phyloP scores from a whole-genome alignment of 2,329 filamentous ascomycete species.

The Pestalotiopsis sp. region DNA sequence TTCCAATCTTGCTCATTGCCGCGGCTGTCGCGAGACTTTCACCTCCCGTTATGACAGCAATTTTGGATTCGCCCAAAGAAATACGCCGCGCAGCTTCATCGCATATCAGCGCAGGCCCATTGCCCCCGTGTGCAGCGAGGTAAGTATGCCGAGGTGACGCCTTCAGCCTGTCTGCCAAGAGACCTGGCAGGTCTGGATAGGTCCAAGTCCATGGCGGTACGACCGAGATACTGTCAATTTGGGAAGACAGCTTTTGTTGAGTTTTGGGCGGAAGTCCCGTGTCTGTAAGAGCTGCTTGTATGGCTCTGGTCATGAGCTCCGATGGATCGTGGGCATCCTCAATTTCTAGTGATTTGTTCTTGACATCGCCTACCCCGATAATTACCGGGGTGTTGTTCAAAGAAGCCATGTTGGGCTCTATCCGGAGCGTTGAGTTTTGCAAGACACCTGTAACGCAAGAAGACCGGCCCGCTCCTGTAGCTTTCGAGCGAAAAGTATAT shows the following conservation, averaged over 20 bases:
- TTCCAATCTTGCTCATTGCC: constrained; percentile 33
- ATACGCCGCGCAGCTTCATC: constrained; percentile 64
- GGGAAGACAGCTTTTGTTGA: constrained; percentile 37
- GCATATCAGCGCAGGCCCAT: constrained; percentile 63
- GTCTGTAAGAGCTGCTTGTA: constrained; percentile 53
- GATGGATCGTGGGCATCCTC: constrained; percentile 61
- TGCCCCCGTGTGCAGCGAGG: constrained; percentile 56
- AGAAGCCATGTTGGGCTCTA: not conserved
- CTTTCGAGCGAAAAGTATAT: no score
- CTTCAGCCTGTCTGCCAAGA: constrained; percentile 49
- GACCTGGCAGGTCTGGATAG: constrained; percentile 58
- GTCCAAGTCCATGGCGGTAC: constrained; percentile 69
- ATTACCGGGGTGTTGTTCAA: constrained; percentile 50
- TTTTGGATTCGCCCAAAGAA: constrained; percentile 50
- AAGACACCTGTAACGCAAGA: no score
- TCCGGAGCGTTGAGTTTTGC: no score
- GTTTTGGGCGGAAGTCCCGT: constrained; percentile 22
- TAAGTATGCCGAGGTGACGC: not conserved
- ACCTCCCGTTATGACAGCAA: constrained; percentile 51
- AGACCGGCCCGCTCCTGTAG: no score
- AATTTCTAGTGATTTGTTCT: constrained; percentile 54
- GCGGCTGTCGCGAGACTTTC: constrained; percentile 20
- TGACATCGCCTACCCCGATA: constrained; percentile 63
- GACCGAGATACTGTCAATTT: constrained; percentile 60
- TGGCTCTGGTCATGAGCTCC: constrained; percentile 59